These are phyloP conservation scores for Xylaria nigripes DNA, from an alignment of 495 filamentous ascomycete species.

Conservation along the genomic window DNA sequence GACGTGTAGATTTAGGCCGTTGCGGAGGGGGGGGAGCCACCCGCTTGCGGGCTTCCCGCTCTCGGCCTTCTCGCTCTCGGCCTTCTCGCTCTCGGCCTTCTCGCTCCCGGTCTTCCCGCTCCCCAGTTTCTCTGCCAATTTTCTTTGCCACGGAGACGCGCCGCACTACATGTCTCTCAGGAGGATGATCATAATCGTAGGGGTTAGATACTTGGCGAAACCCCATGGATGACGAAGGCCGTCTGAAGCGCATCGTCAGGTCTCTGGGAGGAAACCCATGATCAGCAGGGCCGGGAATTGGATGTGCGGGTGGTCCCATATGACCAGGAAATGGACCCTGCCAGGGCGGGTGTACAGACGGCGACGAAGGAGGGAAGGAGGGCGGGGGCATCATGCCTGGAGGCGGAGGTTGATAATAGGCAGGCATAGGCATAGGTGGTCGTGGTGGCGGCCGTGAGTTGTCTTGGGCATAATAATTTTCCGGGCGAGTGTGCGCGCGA, in stretches of 20 bases:
- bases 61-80: slow-evolving; percentile 15
- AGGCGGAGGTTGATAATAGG: slow-evolving; percentile 20
- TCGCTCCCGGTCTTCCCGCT: slow-evolving; percentile 24
- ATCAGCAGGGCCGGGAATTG: slow-evolving; percentile 21
- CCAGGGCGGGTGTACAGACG: background rate
- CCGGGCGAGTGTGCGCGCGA: slow-evolving; percentile 32
- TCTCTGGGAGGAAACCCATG: slow-evolving; percentile 21
- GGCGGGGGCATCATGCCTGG: slow-evolving; percentile 19
- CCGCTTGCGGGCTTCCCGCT: slow-evolving; percentile 29
- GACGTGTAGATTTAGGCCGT: slow-evolving; percentile 35
- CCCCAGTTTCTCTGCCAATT: slow-evolving; percentile 25
- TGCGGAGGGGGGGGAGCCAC: slow-evolving; percentile 37
- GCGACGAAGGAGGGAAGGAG: slow-evolving; percentile 12
- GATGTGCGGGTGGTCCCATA: slow-evolving; percentile 12
- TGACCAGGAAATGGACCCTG: slow-evolving; percentile 5
- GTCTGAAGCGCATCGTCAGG: slow-evolving; percentile 28
- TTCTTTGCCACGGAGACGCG: slow-evolving; percentile 34
- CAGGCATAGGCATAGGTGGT: slow-evolving; percentile 25
- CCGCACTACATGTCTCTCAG: slow-evolving; percentile 24
- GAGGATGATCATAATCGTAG: slow-evolving; percentile 24
- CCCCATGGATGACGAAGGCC: slow-evolving; percentile 39
- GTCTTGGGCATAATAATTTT: slow-evolving; percentile 32
- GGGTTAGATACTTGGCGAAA: slow-evolving; percentile 25
- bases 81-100: too few relatives aligned
- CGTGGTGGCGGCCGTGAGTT: slow-evolving; percentile 21